Evolutionary conservation across 768 basidiomycete genomes (phyloP).

Genomic region (Lentinula sp.): DNA sequence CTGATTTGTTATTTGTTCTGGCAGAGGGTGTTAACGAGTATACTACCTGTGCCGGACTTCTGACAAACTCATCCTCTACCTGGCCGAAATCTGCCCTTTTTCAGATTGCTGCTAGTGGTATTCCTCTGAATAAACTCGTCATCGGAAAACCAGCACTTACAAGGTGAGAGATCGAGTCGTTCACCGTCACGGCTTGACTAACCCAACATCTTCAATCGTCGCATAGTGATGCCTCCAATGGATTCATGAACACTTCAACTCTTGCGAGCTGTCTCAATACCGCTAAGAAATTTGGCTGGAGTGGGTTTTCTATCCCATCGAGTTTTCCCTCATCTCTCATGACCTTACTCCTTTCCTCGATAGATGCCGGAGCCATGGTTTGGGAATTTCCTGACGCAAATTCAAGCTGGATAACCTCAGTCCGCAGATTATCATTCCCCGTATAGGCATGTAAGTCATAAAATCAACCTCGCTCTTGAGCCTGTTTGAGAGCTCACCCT

Average conservation of each 20-base stretch:
- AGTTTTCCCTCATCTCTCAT: background rate
- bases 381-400: slow-evolving; percentile 35
- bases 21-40: slow-evolving; percentile 60
- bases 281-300: slow-evolving; percentile 63
- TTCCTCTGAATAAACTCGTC: slow-evolving; percentile 58
- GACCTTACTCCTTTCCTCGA: background rate
- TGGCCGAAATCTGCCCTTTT: slow-evolving; percentile 62
- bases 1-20: slow-evolving; percentile 2
- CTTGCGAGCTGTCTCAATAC: slow-evolving; percentile 55
- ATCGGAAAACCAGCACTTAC: slow-evolving; percentile 66
- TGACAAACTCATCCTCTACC: slow-evolving; percentile 48
- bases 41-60: slow-evolving; percentile 53
- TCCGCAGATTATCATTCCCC: slow-evolving; percentile 29
- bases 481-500: no score
- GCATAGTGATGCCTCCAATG: slow-evolving; percentile 44
- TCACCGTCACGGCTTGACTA: background rate
- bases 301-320: slow-evolving; percentile 30
- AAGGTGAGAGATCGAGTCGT: background rate
- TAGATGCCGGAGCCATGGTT: slow-evolving; percentile 25
- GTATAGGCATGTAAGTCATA: slow-evolving; percentile 10
- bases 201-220: no score
- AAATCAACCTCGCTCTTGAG: no score
- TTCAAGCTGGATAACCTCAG: slow-evolving; percentile 32
- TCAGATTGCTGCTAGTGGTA: slow-evolving; percentile 53
- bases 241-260: slow-evolving; percentile 53